Percentiles rank a stretch among this genome's conserved stretches.
Conservation (phyloP, 805 yeast genomes). For the Brettanomyces naardenensis region DNA sequence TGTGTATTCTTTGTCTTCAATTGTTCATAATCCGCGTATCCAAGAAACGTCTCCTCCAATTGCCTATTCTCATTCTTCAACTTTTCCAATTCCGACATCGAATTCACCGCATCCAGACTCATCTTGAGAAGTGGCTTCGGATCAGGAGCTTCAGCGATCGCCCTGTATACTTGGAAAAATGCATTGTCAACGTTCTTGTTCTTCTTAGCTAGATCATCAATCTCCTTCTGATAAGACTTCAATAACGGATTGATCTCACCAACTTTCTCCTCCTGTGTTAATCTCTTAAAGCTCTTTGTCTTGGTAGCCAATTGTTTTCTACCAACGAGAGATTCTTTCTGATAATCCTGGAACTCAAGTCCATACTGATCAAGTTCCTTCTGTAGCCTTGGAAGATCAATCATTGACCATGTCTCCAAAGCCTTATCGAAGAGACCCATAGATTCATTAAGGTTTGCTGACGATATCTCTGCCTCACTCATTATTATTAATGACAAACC, state of each 20-base stretch:
- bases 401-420: constrained; percentile 64
- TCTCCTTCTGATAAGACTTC: constrained; percentile 77
- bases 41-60: constrained; percentile 51
- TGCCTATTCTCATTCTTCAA: constrained; percentile 42
- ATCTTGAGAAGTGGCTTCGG: constrained; percentile 75
- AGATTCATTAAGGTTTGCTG: background rate
- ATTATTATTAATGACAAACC: too few species aligned
- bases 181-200: constrained; percentile 66
- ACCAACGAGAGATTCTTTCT: constrained; percentile 55
- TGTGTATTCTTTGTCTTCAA: constrained; percentile 54
- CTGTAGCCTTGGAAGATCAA: constrained; percentile 66
- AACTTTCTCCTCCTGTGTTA: constrained; percentile 60
- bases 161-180: constrained; percentile 67
- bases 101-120: constrained; percentile 53
- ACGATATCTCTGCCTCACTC: background rate
- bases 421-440: constrained; percentile 42
- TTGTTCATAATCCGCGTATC: constrained; percentile 72
- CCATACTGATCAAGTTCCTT: constrained; percentile 68
- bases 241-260: constrained; percentile 58
- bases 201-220: constrained; percentile 73
- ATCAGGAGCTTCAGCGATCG: constrained; percentile 86
- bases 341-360: constrained; percentile 60
- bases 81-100: constrained; percentile 38
- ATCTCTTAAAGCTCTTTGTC: constrained; percentile 80
- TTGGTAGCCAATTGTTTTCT: constrained; percentile 72